Conservation (phyloP, 1,284 basidiomycete species). For the Volvariella volvacea region DNA sequence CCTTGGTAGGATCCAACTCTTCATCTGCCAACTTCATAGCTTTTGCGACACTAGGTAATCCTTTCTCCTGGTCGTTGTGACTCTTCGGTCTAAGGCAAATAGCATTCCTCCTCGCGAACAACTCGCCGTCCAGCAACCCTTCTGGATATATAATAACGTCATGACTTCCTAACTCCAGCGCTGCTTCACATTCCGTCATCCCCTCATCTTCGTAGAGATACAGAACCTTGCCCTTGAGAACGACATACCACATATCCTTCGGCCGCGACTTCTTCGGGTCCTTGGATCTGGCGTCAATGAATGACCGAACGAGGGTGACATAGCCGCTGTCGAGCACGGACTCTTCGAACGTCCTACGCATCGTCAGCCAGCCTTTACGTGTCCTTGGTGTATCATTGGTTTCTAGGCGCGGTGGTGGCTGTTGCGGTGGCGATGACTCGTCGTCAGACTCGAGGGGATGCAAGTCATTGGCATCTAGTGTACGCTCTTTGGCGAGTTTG, state of each 20-base stretch:
- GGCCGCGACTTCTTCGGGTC: slow-evolving; percentile 74
- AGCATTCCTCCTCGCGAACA: slow-evolving; percentile 84
- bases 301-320: slow-evolving; percentile 63
- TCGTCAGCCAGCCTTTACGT: slow-evolving; percentile 80
- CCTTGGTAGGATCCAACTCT: slow-evolving; percentile 33
- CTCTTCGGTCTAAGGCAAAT: slow-evolving; percentile 67
- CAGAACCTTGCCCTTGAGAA: slow-evolving; percentile 81
- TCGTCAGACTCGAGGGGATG: slow-evolving; percentile 20
- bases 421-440: slow-evolving; percentile 14
- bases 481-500: slow-evolving; percentile 32
- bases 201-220: slow-evolving; percentile 89
- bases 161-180: slow-evolving; percentile 73
- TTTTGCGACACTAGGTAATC: slow-evolving; percentile 45
- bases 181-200: slow-evolving; percentile 82
- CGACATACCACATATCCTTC: slow-evolving; percentile 86
- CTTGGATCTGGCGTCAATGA: slow-evolving; percentile 68
- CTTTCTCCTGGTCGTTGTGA: slow-evolving; percentile 17
- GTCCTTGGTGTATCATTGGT: slow-evolving; percentile 54
- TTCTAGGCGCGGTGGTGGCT: slow-evolving; percentile 10
- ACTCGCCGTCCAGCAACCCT: slow-evolving; percentile 72
- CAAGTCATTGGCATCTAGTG: slow-evolving; percentile 18
- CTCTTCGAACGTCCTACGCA: slow-evolving; percentile 77
- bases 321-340: slow-evolving; percentile 54
- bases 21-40: slow-evolving; percentile 43
- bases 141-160: slow-evolving; percentile 71